phyloP scores from a whole-genome alignment of 164 flowering plant genomes.

The Saururus chinensis region DNA sequence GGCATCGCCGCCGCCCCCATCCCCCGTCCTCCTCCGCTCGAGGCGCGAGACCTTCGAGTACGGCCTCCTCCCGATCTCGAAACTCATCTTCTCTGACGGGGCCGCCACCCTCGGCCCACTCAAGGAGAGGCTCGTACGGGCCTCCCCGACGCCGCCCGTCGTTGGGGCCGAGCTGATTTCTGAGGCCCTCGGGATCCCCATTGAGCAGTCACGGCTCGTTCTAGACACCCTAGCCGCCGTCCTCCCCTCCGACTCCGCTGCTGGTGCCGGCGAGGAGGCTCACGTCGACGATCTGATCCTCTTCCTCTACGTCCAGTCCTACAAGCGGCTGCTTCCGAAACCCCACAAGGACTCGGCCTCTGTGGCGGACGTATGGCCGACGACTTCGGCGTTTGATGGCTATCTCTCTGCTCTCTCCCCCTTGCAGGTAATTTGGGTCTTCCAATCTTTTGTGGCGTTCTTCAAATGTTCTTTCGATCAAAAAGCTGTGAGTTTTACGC shows the following conservation, averaged over 20 bases:
- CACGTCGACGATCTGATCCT: conserved; percentile 67
- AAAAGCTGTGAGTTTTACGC: no score
- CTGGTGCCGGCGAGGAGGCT: conserved; percentile 43
- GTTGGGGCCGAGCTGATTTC: conserved; percentile 37
- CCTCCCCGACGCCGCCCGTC: conserved; percentile 12
- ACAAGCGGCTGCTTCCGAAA: conserved; percentile 72
- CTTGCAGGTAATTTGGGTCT: conserved; percentile 44
- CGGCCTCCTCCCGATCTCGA: conserved; percentile 83
- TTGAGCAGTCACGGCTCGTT: conserved; percentile 62
- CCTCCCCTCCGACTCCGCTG: conserved; percentile 37
- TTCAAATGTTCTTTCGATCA: neutral
- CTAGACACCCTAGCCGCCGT: conserved; percentile 71
- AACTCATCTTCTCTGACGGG: conserved; percentile 79
- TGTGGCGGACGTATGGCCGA: conserved; percentile 95
- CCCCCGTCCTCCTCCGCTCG: conserved; percentile 25
- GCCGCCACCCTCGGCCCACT: conserved; percentile 49
- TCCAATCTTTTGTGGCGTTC: neutral
- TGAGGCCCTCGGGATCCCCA: conserved; percentile 63
- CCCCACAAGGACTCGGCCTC: conserved; percentile 86
- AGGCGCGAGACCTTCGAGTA: conserved; percentile 87
- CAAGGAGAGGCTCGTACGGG: conserved; percentile 32
- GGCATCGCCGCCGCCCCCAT: neutral
- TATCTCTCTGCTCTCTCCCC: conserved; percentile 87
- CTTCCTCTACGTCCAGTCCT: conserved; percentile 78
- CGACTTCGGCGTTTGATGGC: conserved; percentile 92